Conservation (phyloP, 805 yeast species). For the Wickerhamomyces queroliae region DNA sequence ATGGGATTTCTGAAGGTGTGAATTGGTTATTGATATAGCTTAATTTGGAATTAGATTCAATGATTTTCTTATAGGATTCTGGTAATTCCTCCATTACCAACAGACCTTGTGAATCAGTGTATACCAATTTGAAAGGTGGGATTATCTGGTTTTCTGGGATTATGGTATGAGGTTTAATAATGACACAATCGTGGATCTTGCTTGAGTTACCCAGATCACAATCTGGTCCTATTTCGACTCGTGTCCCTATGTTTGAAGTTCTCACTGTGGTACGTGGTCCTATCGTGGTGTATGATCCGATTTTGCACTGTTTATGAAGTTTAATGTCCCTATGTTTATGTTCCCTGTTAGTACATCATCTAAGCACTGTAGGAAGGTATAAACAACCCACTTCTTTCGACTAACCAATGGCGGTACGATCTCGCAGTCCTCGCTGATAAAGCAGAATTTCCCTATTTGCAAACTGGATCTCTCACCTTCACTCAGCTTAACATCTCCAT, state of each 20-base stretch:
- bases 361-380: not conserved
- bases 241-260: constrained; percentile 38
- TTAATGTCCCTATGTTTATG: not conserved
- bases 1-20: constrained; percentile 22
- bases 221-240: constrained; percentile 40
- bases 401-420: constrained; percentile 26
- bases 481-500: constrained; percentile 26
- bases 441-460: constrained; percentile 42
- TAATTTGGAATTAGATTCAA: constrained; percentile 17
- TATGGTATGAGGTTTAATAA: constrained; percentile 34
- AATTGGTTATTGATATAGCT: constrained; percentile 22
- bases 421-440: constrained; percentile 24
- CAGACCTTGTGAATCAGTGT: not conserved
- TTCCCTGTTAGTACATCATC: not conserved
- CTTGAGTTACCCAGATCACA: constrained; percentile 33
- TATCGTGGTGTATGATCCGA: constrained; percentile 43
- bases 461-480: constrained; percentile 32
- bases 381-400: not conserved
- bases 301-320: constrained; percentile 24
- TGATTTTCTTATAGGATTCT: constrained; percentile 23
- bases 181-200: constrained; percentile 46
- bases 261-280: constrained; percentile 29
- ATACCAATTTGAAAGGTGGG: constrained; percentile 48
- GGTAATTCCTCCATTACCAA: constrained; percentile 15
- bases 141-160: constrained; percentile 38